Evolutionary conservation across 1,139 yeast genomes (phyloP), one percentile per base, ranked within the genome.

Genomic region (Yamadazyma spencermartinsiae): DNA sequence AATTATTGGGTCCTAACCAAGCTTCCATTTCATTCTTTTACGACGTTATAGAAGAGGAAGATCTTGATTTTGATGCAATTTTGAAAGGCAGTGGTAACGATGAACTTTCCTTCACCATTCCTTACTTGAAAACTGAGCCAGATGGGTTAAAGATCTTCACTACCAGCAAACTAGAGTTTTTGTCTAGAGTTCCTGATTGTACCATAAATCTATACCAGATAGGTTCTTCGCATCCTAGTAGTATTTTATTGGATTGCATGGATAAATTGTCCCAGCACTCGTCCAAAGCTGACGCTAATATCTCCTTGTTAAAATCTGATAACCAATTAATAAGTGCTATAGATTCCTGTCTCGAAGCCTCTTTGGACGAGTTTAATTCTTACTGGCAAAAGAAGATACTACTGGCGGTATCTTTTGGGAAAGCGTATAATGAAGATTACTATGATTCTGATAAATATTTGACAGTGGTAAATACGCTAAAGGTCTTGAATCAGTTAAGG

Each of bases 341-440:
- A 2, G 72, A 74, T 26, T 77, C 76, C 18, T 87, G 96, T 55
- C 72, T 90, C 9, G 65, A 74, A 3, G 95, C 94, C 0, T 86
- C 96, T 1, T 62, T 81, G 6, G 82, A 82, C 37, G 98, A 90
- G 51, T 80, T 86, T 51, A 86, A 82, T 43, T 75, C 85, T 0
- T 66, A 70, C 36, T 78, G 92, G 84, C 98, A 92, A 52, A 89
- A 89, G 55, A 78, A 76, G 39, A 66, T 92, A 4, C 62, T 92
- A 24, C 74, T 79, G 43, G 95, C 96, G 0, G 96, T 92, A 0
- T 72, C 88, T 0, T 87, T 90, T 62, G 98, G 97, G 1, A 92
- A 90, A 55, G 73, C 87, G 0, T 79, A 85, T 30, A 58, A 76
- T 21, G 65, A 58, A 13, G 63, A 59, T 8, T 51, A 65, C 2